Conservation (phyloP, 1,284 basidiomycete genomes). For the Inonotus hispidus region DNA sequence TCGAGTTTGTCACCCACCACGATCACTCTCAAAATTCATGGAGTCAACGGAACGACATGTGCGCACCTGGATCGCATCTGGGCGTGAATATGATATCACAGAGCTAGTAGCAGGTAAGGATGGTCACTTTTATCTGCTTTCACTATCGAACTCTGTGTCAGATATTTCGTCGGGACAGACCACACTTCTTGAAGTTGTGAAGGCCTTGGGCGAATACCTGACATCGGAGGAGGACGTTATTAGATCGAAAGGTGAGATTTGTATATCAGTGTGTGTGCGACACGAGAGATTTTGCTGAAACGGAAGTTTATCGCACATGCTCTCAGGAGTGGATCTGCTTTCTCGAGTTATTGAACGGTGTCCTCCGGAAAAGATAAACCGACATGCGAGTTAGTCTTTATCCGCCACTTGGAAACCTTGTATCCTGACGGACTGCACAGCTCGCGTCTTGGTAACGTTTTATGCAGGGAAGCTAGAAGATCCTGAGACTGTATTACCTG, state of each 20-base stretch:
- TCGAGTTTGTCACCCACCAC: conserved; percentile 1
- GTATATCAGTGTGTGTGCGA: conserved; percentile 53
- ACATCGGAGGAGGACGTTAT: conserved; percentile 79
- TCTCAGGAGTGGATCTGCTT: conserved; percentile 72
- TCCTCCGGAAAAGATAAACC: conserved; percentile 63
- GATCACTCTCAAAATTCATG: conserved; percentile 24
- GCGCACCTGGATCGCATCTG: conserved; percentile 68
- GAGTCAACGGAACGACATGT: conserved; percentile 49
- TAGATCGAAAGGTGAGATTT: conserved; percentile 66
- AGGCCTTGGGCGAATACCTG: conserved; percentile 80
- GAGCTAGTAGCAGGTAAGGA: conserved; percentile 52
- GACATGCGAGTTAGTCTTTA: conserved; percentile 67
- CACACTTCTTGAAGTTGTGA: conserved; percentile 80
- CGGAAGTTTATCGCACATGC: conserved; percentile 18
- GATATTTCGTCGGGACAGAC: conserved; percentile 59
- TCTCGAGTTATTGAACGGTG: conserved; percentile 59
- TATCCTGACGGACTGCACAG: conserved; percentile 34
- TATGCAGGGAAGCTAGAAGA: conserved; percentile 86
- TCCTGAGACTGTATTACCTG: conserved; percentile 72
- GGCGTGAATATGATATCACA: conserved; percentile 55
- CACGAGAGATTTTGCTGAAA: background rate
- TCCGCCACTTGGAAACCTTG: background rate
- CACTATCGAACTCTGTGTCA: conserved; percentile 28
- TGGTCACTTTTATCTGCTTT: conserved; percentile 9
- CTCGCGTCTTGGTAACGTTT: conserved; percentile 78